These are phyloP conservation scores for Globisporangium okanoganense DNA, from an alignment of 352 stramenopile genomes.

Conservation along the genomic window DNA sequence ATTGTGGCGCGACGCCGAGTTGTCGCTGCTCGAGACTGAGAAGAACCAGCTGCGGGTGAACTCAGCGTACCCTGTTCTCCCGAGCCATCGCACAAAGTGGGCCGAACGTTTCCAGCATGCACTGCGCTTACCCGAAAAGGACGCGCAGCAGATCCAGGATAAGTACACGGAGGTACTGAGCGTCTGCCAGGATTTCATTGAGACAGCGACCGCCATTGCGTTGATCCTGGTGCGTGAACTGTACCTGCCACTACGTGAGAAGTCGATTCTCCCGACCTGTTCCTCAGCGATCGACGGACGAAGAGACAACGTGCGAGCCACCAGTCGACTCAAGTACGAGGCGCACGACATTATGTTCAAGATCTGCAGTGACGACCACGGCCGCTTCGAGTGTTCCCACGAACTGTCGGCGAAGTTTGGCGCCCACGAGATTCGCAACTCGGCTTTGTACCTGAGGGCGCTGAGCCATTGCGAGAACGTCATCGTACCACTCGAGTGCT, in stretches of 20 bases:
- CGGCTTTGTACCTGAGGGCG: slow-evolving; percentile 64
- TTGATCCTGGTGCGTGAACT: slow-evolving; percentile 80
- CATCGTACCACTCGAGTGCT: slow-evolving; percentile 70
- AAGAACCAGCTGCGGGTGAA: slow-evolving; percentile 43
- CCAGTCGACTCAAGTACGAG: slow-evolving; percentile 71
- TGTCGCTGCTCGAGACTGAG: slow-evolving; percentile 51
- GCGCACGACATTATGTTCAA: slow-evolving; percentile 89
- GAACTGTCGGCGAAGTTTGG: slow-evolving; percentile 85
- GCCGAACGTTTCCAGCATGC: slow-evolving; percentile 59
- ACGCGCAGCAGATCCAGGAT: slow-evolving; percentile 38
- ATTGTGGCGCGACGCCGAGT: slow-evolving; percentile 71
- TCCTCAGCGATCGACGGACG: slow-evolving; percentile 65
- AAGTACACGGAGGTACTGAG: slow-evolving; percentile 87
- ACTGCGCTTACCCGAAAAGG: slow-evolving; percentile 32
- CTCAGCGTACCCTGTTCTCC: slow-evolving; percentile 40
- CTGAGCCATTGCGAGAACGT: slow-evolving; percentile 35
- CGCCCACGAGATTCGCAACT: slow-evolving; percentile 79
- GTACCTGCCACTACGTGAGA: slow-evolving; percentile 63
- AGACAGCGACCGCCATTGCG: slow-evolving; percentile 61
- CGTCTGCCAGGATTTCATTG: slow-evolving; percentile 88
- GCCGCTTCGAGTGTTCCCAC: slow-evolving; percentile 87
- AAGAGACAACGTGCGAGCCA: slow-evolving; percentile 53
- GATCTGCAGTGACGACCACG: slow-evolving; percentile 88
- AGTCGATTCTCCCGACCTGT: slow-evolving; percentile 66
- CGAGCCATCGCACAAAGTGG: slow-evolving; percentile 52